These are phyloP conservation scores for Metschnikowia vanudenii DNA, from an alignment of 805 yeast species.

Conservation along the genomic window DNA sequence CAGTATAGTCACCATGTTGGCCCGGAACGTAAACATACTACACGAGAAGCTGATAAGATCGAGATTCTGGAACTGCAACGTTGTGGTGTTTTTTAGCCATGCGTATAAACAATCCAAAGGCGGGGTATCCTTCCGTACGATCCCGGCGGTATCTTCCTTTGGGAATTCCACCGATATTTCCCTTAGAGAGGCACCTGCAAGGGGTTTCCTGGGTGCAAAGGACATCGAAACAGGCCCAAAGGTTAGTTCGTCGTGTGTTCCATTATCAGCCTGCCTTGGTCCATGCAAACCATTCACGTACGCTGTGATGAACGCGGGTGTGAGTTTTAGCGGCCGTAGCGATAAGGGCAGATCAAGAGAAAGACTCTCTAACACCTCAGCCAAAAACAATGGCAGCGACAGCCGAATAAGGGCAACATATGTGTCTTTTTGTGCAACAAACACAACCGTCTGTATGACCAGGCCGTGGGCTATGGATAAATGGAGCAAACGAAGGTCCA, in stretches of 20 bases:
- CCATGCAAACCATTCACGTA: slow-evolving; percentile 7
- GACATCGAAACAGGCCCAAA: slow-evolving; percentile 13
- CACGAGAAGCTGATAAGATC: slow-evolving; percentile 5
- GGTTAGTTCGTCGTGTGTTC: background rate
- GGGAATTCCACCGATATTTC: slow-evolving; percentile 11
- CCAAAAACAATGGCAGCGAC: slow-evolving; percentile 10
- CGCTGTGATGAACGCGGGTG: slow-evolving; percentile 1
- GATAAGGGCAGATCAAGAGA: slow-evolving; percentile 11
- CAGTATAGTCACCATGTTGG: slow-evolving; percentile 1
- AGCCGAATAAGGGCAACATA: slow-evolving; percentile 7
- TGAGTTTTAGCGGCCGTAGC: slow-evolving; percentile 2
- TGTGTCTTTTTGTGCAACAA: slow-evolving; percentile 3
- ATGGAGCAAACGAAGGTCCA: slow-evolving; percentile 3
- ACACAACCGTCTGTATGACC: slow-evolving; percentile 10
- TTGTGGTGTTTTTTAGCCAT: slow-evolving; percentile 15
- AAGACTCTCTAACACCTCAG: slow-evolving; percentile 14
- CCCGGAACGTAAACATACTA: slow-evolving; percentile 3
- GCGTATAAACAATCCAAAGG: slow-evolving; percentile 9
- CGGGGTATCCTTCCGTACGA: background rate
- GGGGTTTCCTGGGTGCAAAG: slow-evolving; percentile 11
- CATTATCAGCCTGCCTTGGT: too few species aligned
- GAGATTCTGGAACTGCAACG: slow-evolving; percentile 12
- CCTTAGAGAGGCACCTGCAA: slow-evolving; percentile 11
- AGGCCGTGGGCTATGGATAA: slow-evolving; percentile 6
- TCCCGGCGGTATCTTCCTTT: slow-evolving; percentile 5